Base-by-base conservation (phyloP, 2,329 filamentous ascomycete species). In the Periconia digitata region DNA sequence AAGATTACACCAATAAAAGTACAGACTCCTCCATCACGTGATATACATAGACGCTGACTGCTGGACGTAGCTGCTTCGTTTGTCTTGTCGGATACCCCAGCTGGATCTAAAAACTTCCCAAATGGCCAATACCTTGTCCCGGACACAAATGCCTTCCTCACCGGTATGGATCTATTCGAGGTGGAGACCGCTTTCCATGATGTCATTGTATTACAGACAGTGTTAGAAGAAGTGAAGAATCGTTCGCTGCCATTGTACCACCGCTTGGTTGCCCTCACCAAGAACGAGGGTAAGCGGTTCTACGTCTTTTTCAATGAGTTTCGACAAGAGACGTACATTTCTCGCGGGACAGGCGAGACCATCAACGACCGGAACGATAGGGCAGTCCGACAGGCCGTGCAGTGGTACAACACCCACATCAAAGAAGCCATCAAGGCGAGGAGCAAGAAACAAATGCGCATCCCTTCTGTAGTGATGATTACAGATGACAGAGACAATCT, bases 251-350 rank as follows among this genome's bases (percentile, higher is more conserved):
- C 94, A 36, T 83, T 99, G 32, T 99, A 97, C 76, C 96, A 96
- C 71, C 89, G 94, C 34, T 78, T 99, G 42, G 84, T 97, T 58
- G 85, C 88, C 18, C 78, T 99, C 55, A 95, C 92, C 34, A 95
- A 92, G 73, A 96, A 92, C 65, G 91, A 96, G 62, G 91, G 95
- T 57, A 99, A 99, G 78, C 85, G 92, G 46, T 97, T 96, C 70
- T 96, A 97, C 66, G 90, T 99, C 44, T 99, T 99, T 71, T 97
- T 97, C 82, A 99, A 99, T 71, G 94, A 99, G 63, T 99, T 99
- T 67, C 84, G 92, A 43, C 78, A 92, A 34, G 95, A 99, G 72
- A 99, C 94, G 0, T 89, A 96, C 65, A 83, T 96, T 40, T 75
- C 81, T 22, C 82, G 94, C 53, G 81, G 85, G 17, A 72, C 80